phyloP scores from a whole-genome alignment of 2,329 filamentous ascomycete species.

The Colletotrichum sidae region DNA sequence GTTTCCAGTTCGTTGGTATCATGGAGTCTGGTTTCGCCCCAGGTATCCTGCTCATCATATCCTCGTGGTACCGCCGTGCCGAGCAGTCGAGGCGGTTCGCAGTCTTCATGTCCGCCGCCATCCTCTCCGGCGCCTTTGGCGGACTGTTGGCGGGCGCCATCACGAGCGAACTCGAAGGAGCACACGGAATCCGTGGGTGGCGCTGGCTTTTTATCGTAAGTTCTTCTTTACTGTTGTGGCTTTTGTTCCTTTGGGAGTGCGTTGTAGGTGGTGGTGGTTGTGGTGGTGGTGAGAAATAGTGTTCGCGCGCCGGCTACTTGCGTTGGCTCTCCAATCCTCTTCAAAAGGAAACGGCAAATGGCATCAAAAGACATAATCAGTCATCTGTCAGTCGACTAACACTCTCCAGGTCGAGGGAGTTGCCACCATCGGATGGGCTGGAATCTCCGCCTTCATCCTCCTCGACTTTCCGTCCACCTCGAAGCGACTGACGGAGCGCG shows the following conservation, averaged over 20 bases:
- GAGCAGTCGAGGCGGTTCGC: slow-evolving; percentile 55
- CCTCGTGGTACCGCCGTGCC: slow-evolving; percentile 70
- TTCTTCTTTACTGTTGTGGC: too few relatives aligned
- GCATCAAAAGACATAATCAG: too few relatives aligned
- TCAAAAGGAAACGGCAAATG: too few relatives aligned
- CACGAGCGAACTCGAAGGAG: slow-evolving; percentile 64
- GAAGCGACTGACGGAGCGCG: slow-evolving; percentile 64
- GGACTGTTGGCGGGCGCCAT: slow-evolving; percentile 72
- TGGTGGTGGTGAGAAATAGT: too few relatives aligned
- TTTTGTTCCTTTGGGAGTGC: too few relatives aligned
- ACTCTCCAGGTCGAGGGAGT: slow-evolving; percentile 65
- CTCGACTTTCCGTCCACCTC: slow-evolving; percentile 77
- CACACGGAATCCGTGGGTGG: slow-evolving; percentile 60
- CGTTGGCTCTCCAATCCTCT: too few relatives aligned
- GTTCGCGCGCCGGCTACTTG: too few relatives aligned
- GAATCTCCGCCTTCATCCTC: slow-evolving; percentile 74
- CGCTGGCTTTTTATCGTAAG: slow-evolving; percentile 64
- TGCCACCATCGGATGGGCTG: slow-evolving; percentile 71
- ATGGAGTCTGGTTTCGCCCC: slow-evolving; percentile 71
- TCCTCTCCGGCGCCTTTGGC: slow-evolving; percentile 74
- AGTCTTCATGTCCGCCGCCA: slow-evolving; percentile 79
- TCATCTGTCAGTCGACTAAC: too few relatives aligned
- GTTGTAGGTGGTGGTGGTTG: too few relatives aligned
- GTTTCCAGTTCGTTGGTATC: slow-evolving; percentile 57
- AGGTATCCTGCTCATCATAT: slow-evolving; percentile 70